These are phyloP conservation scores for Taiozyma sp. DNA, from an alignment of 1,139 yeast species.

Conservation along the genomic window DNA sequence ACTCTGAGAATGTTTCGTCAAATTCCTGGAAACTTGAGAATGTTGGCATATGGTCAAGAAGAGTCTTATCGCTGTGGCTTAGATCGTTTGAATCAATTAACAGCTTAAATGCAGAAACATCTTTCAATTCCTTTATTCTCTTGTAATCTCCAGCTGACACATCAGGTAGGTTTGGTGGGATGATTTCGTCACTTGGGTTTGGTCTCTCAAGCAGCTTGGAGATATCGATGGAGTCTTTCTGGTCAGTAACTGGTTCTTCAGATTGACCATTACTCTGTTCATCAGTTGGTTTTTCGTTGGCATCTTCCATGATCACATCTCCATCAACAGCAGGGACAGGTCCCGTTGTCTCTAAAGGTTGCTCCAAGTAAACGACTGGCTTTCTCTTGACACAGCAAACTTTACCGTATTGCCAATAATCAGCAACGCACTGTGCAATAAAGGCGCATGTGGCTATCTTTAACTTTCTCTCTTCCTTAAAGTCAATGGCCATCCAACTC, in stretches of 20 bases:
- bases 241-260: slow-evolving; percentile 6
- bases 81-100: slow-evolving; percentile 48
- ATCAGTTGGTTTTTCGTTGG: not conserved
- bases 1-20: slow-evolving; percentile 24
- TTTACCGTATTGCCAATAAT: slow-evolving; percentile 76
- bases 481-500: slow-evolving; percentile 82
- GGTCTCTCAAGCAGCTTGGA: slow-evolving; percentile 29
- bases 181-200: slow-evolving; percentile 29
- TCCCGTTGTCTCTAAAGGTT: slow-evolving; percentile 9
- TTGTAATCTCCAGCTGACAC: slow-evolving; percentile 26
- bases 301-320: slow-evolving; percentile 2
- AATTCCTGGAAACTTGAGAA: slow-evolving; percentile 38
- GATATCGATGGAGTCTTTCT: slow-evolving; percentile 26
- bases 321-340: slow-evolving; percentile 3
- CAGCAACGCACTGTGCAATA: slow-evolving; percentile 68
- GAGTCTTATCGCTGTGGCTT: slow-evolving; percentile 48
- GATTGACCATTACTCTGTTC: not conserved
- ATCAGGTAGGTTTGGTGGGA: slow-evolving; percentile 26
- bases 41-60: slow-evolving; percentile 50
- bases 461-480: slow-evolving; percentile 63
- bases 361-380: slow-evolving; percentile 29
- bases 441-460: slow-evolving; percentile 67
- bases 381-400: slow-evolving; percentile 54
- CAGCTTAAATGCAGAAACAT: slow-evolving; percentile 50
- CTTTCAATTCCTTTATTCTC: slow-evolving; percentile 8